phyloP scores from a whole-genome alignment of 805 yeast species.

The Myxozyma nipponensis region DNA sequence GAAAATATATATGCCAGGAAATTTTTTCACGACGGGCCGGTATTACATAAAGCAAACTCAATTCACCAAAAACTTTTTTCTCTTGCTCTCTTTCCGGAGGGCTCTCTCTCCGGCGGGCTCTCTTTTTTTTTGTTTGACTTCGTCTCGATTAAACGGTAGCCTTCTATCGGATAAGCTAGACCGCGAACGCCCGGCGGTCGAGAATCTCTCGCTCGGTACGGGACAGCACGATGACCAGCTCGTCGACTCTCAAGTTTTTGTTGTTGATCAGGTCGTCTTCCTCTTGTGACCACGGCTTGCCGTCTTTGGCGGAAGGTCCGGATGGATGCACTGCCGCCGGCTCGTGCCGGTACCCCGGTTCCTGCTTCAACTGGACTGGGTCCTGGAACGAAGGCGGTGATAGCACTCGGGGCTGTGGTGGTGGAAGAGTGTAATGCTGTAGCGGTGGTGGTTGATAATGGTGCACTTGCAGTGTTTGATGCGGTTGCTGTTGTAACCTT shows the following conservation, averaged over 20 bases:
- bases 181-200: too few species aligned
- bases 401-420: neutral
- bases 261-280: slow-evolving; percentile 59
- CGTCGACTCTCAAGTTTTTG: slow-evolving; percentile 64
- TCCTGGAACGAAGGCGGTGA: slow-evolving; percentile 3
- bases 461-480: neutral
- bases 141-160: too few species aligned
- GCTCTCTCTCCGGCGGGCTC: too few species aligned
- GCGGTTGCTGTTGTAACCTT: slow-evolving; percentile 2
- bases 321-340: neutral
- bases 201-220: slow-evolving; percentile 74
- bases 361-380: neutral
- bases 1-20: too few species aligned
- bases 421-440: neutral
- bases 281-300: slow-evolving; percentile 56
- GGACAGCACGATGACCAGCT: slow-evolving; percentile 62
- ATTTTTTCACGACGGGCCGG: too few species aligned
- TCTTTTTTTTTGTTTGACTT: too few species aligned
- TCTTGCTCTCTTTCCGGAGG: too few species aligned
- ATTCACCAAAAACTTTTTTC: too few species aligned
- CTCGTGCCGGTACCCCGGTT: neutral
- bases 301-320: neutral
- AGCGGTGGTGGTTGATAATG: too few species aligned
- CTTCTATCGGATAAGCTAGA: too few species aligned
- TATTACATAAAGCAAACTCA: too few species aligned